These are phyloP conservation scores for Coniophora puteana DNA, from an alignment of 1,284 basidiomycete species.

Conservation along the genomic window DNA sequence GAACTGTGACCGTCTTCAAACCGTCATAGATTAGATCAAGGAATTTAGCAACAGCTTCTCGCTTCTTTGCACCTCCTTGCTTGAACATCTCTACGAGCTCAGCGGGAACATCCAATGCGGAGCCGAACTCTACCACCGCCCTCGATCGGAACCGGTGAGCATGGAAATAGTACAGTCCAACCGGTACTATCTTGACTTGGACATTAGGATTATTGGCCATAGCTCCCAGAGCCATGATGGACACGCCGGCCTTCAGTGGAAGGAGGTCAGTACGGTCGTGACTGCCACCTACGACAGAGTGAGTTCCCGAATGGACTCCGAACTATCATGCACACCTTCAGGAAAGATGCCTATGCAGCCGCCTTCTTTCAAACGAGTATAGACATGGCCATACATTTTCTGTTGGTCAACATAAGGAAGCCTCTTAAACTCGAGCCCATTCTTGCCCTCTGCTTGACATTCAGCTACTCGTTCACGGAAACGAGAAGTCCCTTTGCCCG, in stretches of 20 bases:
- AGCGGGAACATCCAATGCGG: conserved; percentile 83
- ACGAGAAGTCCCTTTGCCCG: conserved; percentile 70
- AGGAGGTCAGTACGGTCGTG: conserved; percentile 95
- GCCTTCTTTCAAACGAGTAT: conserved; percentile 82
- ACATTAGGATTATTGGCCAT: conserved; percentile 89
- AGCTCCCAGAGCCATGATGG: conserved; percentile 96
- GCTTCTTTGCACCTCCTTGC: conserved; percentile 84
- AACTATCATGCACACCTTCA: conserved; percentile 60
- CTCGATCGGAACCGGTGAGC: conserved; percentile 92
- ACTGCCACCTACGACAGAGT: conserved; percentile 69
- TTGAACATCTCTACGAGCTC: conserved; percentile 91
- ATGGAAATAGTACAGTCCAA: conserved; percentile 95
- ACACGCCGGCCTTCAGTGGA: conserved; percentile 94
- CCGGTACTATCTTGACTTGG: conserved; percentile 90
- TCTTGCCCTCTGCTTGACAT: conserved; percentile 45
- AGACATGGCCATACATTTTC: conserved; percentile 94
- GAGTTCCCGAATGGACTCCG: conserved; percentile 3
- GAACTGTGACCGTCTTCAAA: conserved; percentile 95
- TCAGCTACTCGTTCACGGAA: conserved; percentile 68
- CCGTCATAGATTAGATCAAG: conserved; percentile 93
- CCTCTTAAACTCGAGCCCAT: conserved; percentile 72
- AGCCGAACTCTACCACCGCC: conserved; percentile 96
- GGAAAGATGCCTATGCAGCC: conserved; percentile 96
- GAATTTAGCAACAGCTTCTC: conserved; percentile 88
- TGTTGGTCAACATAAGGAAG: conserved; percentile 89